These are phyloP conservation scores for Argentina anserina DNA, from an alignment of 306 rosid species.

Conservation along the genomic window DNA sequence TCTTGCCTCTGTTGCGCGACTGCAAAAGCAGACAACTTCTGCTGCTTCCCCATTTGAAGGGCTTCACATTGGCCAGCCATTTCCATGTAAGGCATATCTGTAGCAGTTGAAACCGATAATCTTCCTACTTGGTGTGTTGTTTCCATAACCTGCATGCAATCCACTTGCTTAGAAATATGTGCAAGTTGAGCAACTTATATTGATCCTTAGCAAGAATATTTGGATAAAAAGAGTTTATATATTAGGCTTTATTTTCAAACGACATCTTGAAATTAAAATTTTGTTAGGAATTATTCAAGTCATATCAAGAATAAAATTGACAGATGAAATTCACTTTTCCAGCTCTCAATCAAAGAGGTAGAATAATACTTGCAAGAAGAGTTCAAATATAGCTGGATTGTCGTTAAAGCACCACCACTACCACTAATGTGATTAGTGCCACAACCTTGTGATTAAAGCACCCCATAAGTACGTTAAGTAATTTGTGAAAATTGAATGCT, in stretches of 20 bases:
- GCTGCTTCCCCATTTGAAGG: conserved; percentile 66
- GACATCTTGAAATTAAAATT: background rate
- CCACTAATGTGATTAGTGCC: background rate
- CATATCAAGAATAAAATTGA: too few relatives aligned
- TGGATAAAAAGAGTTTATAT: background rate
- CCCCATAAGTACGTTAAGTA: too few relatives aligned
- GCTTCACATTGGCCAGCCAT: conserved; percentile 84
- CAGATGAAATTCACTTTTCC: too few relatives aligned
- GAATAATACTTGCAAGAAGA: background rate
- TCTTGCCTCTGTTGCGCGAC: conserved; percentile 33
- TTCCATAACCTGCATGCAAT: conserved; percentile 49
- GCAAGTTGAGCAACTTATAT: background rate
- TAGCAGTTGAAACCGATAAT: conserved; percentile 52
- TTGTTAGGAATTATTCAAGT: background rate
- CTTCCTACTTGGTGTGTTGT: conserved; percentile 66
- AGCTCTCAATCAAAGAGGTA: background rate
- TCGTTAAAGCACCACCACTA: background rate
- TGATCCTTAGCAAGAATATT: background rate
- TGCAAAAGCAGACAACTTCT: conserved; percentile 60
- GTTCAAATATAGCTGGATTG: background rate
- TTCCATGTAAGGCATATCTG: conserved; percentile 71
- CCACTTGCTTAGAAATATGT: background rate
- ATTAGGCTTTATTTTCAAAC: background rate
- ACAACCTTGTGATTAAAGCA: too few relatives aligned
- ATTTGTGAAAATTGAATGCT: too few relatives aligned